phyloP scores from a whole-genome alignment of 1,284 basidiomycete genomes.

The Pascua guehoae region DNA sequence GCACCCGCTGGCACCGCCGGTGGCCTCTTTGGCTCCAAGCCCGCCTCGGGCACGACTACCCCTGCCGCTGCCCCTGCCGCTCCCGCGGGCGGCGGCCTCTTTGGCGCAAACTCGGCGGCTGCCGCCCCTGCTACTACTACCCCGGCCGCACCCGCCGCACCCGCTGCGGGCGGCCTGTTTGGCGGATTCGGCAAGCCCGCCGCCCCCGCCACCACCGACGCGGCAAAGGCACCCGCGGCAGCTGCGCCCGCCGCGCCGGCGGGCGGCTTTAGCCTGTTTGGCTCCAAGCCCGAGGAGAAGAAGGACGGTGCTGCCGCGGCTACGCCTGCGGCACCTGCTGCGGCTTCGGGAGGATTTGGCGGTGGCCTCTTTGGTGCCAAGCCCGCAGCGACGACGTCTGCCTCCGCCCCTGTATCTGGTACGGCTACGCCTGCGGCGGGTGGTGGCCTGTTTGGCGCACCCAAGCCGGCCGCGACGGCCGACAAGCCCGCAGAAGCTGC shows the following conservation, averaged over 20 bases:
- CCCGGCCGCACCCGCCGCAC: background rate
- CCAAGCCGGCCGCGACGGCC: conserved; percentile 2
- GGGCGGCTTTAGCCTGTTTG: conserved; percentile 18
- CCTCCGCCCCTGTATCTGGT: conserved; percentile 23
- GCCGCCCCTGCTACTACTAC: background rate
- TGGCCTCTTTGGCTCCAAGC: conserved; percentile 22
- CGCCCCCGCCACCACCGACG: no score
- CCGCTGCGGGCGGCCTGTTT: conserved; percentile 34
- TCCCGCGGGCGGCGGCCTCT: conserved; percentile 32
- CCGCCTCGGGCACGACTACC: conserved; percentile 16
- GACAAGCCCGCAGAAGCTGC: conserved; percentile 21
- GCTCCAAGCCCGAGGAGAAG: conserved; percentile 12
- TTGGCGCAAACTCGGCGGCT: conserved; percentile 31
- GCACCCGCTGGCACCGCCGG: conserved; percentile 13
- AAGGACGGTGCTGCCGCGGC: conserved; percentile 9
- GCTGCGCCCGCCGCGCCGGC: conserved; percentile 12
- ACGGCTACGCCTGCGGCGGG: background rate
- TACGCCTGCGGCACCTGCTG: conserved; percentile 7
- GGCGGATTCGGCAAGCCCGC: conserved; percentile 6
- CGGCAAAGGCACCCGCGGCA: background rate
- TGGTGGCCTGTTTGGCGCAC: conserved; percentile 30
- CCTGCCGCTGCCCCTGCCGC: conserved; percentile 18
- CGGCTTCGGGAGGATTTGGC: conserved; percentile 17
- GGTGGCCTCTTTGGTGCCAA: conserved; percentile 3
- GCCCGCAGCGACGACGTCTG: conserved; percentile 11